A percentile compares a stretch with the other conserved stretches of the same genome.
Conservation (phyloP, 2,329 filamentous ascomycete genomes). For the Knoxdaviesia capensis region DNA sequence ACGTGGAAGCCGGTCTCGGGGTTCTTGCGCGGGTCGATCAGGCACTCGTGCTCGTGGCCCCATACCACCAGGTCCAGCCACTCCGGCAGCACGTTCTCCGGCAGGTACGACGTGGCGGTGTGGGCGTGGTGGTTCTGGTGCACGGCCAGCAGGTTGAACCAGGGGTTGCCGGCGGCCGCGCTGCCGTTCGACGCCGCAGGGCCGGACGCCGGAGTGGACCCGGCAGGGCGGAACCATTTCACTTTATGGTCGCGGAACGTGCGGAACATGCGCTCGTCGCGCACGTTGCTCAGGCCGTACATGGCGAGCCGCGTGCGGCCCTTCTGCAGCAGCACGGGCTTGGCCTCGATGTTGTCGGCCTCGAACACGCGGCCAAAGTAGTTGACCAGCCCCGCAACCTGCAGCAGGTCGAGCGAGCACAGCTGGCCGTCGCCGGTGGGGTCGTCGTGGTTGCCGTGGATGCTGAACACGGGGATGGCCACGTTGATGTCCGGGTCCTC, state of each 20-base stretch:
- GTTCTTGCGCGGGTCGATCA: constrained; percentile 69
- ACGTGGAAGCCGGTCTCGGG: constrained; percentile 82
- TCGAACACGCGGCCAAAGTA: constrained; percentile 89
- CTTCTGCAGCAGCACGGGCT: constrained; percentile 84
- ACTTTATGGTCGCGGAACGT: constrained; percentile 88
- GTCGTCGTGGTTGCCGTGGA: constrained; percentile 96
- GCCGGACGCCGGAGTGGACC: constrained; percentile 41
- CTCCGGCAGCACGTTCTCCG: constrained; percentile 78
- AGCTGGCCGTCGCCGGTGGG: constrained; percentile 89
- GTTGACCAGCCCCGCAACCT: constrained; percentile 80
- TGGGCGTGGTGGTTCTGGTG: constrained; percentile 94
- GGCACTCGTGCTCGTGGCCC: constrained; percentile 94
- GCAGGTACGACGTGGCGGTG: constrained; percentile 80
- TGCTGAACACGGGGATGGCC: constrained; percentile 91
- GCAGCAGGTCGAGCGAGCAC: constrained; percentile 76
- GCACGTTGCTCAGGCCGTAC: constrained; percentile 87
- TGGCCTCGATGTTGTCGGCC: constrained; percentile 81
- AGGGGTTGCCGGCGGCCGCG: constrained; percentile 32
- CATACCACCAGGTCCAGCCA: constrained; percentile 86
- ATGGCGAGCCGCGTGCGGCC: constrained; percentile 80
- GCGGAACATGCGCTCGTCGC: constrained; percentile 83
- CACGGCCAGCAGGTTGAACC: constrained; percentile 90
- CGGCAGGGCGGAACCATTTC: constrained; percentile 55
- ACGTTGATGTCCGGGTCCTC: constrained; percentile 95
- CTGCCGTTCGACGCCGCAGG: constrained; percentile 16